Base-by-base conservation (phyloP, 177 flowering plant genomes). In the Vitis hybrid region DNA sequence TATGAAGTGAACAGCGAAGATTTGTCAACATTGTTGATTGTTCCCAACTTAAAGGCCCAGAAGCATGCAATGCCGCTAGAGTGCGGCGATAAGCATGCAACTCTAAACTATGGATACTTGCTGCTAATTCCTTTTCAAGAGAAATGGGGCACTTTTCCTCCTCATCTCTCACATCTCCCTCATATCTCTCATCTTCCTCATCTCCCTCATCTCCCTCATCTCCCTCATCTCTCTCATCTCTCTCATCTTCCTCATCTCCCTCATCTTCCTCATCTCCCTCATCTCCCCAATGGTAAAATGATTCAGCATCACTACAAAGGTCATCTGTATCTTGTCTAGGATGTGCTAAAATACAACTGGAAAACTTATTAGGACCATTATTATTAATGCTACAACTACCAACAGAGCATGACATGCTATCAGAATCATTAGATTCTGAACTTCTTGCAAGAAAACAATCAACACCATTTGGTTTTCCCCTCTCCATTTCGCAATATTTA, bases 31-130 rank as follows among this genome's bases (percentile, higher is more conserved):
- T 64, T 48, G 80, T 80, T 85, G 89, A 96, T 70, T 87, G 85
- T 74, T 90, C 95, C 97, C 97, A 92, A 82, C 86, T 90, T 69
- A 90, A 80, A 72, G 90, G 85, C 30, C 97, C 95, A 72, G 89
- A 90, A 67, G 89, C 91, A 78, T 82, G 76, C 69, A 90, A 82
- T 70, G 89, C 92, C 75, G 75, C 88, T 69, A 90, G 76, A 54
- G 90, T 86, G 70, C 88, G 74, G 71, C 84, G 86, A 69, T 92
- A 92, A 48, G 94, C 92, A 82, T 82, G 83, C 83, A 90, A 80
- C 79, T 90, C 94, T 80, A 88, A 70, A 50, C 82, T 82, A 83
- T 86, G 93, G 45, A 83, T 76, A 75, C 72, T 82, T 68, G 72
- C 81, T 39, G 80, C 79, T 65, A 84, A 66, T 48, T 85, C 84